A percentile compares a stretch with the other conserved stretches of the same genome.
phyloP scores from a whole-genome alignment of 2,329 filamentous ascomycete genomes.

The Magnaporthales sp. region DNA sequence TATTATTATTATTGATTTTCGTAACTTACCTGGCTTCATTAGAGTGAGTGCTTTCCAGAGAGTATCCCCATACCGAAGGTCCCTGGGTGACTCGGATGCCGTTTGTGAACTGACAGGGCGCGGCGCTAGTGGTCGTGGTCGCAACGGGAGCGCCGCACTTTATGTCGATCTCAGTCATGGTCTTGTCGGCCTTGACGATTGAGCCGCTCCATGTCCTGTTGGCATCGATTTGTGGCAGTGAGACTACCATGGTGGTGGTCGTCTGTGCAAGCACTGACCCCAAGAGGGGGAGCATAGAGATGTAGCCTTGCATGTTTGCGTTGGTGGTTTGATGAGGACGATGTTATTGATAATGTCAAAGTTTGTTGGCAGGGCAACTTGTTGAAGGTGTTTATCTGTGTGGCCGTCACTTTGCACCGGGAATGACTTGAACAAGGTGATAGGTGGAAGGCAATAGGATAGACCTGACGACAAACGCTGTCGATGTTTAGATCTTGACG shows the following conservation, averaged over 20 bases:
- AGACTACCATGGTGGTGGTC: not conserved
- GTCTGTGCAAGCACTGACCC: not conserved
- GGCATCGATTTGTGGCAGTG: not conserved
- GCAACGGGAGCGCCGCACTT: not conserved
- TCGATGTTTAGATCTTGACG: not conserved
- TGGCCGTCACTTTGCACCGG: not conserved
- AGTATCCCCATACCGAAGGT: not conserved
- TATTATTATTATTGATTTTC: too few species aligned
- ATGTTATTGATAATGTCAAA: not conserved
- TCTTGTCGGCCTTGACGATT: not conserved
- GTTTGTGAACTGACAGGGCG: not conserved
- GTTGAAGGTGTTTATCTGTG: not conserved
- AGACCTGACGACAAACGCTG: not conserved
- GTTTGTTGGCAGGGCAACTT: not conserved
- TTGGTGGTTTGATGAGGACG: not conserved
- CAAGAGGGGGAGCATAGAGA: not conserved
- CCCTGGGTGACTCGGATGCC: not conserved
- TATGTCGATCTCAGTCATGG: not conserved
- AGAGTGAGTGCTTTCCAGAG: not conserved
- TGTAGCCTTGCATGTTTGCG: not conserved
- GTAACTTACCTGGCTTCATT: not conserved
- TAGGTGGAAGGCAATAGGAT: not conserved
- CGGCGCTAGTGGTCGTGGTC: not conserved
- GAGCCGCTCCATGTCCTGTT: not conserved
- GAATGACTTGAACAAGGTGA: not conserved